Base-by-base conservation (phyloP, 2,329 filamentous ascomycete genomes). In the Aaosphaeria arxii region DNA sequence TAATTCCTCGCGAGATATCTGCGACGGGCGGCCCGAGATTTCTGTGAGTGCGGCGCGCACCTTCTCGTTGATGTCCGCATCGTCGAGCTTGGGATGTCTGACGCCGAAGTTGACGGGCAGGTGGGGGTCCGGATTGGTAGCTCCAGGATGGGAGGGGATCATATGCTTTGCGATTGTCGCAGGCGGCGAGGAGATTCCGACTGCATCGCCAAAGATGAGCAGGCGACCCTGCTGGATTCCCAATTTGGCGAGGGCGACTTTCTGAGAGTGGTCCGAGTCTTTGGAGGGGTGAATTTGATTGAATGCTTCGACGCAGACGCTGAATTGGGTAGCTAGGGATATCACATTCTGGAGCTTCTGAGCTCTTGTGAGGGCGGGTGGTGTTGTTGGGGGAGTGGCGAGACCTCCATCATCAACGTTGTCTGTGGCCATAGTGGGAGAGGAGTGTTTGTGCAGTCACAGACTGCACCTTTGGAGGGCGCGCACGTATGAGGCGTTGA, bases 171-270 rank as follows among this genome's bases (percentile, higher is more conserved):
- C 74, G 45, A 76, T 74, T 1, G 62, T 66, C 2, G 65, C 58
- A 13, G 74, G 74, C 13, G 74, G 74, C 17, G 72, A 72, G 17
- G 67, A 69, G 30, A 77, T 71, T 28, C 74, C 74, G 7, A 77
- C 65, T 5, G 70, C 70, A 55, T 75, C 72, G n/a, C 74, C 75
- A 64, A 74, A 77, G 49, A 76, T 75, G 47, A 77, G 62, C 41
- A 77, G 64, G 29, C 74, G 66, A 35, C 73, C 73, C 56, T 77
- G 75, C 54, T 77, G 71, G 28, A 77, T 66, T 45, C 74, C 74
- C 5, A 77, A 61, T 45, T 71, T 68, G 4, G 70, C 64, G 30
- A 76, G 64, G 24, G 72, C 65, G 24, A 75, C 64, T 51, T 74
- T 73, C 52, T 77, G 74, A 11, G 64, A 62, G 49, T 67, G 70